Base-by-base conservation (phyloP, 441 rosid species). In the Flueggea neowawraea region DNA sequence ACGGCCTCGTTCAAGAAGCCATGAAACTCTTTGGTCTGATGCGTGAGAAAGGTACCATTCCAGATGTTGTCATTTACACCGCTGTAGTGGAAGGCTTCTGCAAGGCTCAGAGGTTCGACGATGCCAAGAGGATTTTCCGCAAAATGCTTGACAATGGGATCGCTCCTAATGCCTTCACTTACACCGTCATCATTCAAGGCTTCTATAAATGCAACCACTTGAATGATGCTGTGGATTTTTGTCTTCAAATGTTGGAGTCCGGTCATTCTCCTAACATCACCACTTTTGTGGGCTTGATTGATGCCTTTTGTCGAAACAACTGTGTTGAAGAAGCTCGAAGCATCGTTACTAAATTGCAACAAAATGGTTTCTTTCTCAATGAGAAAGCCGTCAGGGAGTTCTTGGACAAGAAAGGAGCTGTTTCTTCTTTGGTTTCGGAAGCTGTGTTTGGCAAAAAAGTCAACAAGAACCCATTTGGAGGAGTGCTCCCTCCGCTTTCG, bases 31-130 rank as follows among this genome's bases (percentile, higher is more conserved):
- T 95, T 12, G 87, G 83, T 41, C 54, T 66, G 60, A 90, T 95
- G 88, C 87, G 95, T 6, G 91, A 95, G 67, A 89, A 81, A 67
- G 96, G 97, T 57, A 80, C 91, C 3, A 85, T 89, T 59, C 99
- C 97, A 9, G 97, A 95, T 58, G 90, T 89, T 51, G 95, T 91
- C 58, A 69, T 95, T 61, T 91, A 95, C 79, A 89, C 99, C 10
- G 97, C 97, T 43, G 96, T 91, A 17, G 95, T 90, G 48, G 97
- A 95, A 57, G 96, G 92, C 41, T 91, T 80, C 73, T 85, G 89
- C 86, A 89, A 83, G 66, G 93, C 96, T 14, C 95, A 78, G 22
- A 85, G 88, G 70, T 63, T 77, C 10, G 91, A 88, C 28, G 93
- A 95, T 70, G 98, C 96, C 16, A 83, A 76, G 78, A 79, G 93